Evolutionary conservation across 2,329 filamentous ascomycete genomes (phyloP).

Genomic region (Zymoseptoria ardabiliae): DNA sequence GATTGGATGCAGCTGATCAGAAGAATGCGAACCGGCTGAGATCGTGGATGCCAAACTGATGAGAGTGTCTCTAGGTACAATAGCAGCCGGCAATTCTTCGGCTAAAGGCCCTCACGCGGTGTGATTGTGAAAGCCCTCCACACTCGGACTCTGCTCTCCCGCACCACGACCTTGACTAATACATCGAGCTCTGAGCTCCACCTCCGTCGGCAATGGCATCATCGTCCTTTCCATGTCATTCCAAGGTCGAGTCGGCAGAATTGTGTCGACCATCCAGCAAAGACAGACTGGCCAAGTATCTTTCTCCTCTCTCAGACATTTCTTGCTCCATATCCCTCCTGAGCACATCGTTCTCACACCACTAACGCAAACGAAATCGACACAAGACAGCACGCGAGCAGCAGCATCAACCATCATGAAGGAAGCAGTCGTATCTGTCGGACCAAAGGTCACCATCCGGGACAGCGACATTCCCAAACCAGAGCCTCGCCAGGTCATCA

Average conservation of each 20-base stretch:
- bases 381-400: not conserved
- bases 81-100: not conserved
- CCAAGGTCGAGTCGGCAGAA: slow-evolving; percentile 4
- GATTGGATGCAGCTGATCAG: no score
- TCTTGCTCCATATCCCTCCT: not conserved
- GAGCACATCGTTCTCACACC: not conserved
- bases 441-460: slow-evolving; percentile 30
- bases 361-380: not conserved
- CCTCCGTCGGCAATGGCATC: slow-evolving; percentile 7
- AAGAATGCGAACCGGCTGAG: no score
- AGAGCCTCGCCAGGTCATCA: slow-evolving; percentile 25
- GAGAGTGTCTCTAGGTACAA: not conserved
- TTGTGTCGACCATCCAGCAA: slow-evolving; percentile 5
- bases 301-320: not conserved
- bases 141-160: not conserved
- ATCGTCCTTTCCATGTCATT: not conserved
- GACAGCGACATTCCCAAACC: slow-evolving; percentile 39
- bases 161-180: not conserved
- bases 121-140: not conserved
- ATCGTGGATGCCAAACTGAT: no score
- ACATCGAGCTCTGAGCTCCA: slow-evolving; percentile 1
- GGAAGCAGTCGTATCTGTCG: slow-evolving; percentile 30
- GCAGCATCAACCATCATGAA: slow-evolving; percentile 22
- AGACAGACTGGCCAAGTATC: slow-evolving; percentile 7
- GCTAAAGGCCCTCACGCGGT: not conserved